Conservation (phyloP, 1,139 yeast species). For the Scheffersomyces titani region DNA sequence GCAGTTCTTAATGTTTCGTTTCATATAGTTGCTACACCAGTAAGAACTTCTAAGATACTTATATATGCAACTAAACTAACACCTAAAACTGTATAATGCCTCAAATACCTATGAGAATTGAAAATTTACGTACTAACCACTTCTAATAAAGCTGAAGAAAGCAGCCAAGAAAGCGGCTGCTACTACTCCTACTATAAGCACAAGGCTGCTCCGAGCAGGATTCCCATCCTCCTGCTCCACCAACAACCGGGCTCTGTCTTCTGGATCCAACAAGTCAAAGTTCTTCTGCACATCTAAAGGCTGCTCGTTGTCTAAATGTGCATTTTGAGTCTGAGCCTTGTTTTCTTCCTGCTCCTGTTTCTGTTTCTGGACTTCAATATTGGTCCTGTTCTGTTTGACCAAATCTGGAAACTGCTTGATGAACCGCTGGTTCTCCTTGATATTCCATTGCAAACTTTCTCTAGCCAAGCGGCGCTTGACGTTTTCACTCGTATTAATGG, state of each 20-base stretch:
- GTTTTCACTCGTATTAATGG: constrained; percentile 35
- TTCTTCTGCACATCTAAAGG: constrained; percentile 23
- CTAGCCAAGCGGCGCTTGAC: constrained; percentile 41
- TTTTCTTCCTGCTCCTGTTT: constrained; percentile 10
- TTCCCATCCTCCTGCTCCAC: constrained; percentile 23
- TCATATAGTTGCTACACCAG: background rate
- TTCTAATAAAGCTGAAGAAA: constrained; percentile 18
- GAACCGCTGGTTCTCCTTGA: constrained; percentile 55
- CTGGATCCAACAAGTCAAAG: constrained; percentile 40
- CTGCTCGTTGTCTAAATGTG: constrained; percentile 10
- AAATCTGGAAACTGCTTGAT: constrained; percentile 67
- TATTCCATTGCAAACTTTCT: constrained; percentile 69
- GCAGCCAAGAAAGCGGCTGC: constrained; percentile 32
- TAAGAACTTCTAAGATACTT: background rate
- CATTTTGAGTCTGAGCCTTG: constrained; percentile 1
- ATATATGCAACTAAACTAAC: background rate
- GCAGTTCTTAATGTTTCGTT: no score
- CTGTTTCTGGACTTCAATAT: constrained; percentile 21
- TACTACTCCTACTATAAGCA: constrained; percentile 28
- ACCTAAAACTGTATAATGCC: background rate
- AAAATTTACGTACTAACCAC: constrained; percentile 9
- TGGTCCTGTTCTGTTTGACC: constrained; percentile 43
- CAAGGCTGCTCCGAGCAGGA: constrained; percentile 6
- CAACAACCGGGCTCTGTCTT: constrained; percentile 44
- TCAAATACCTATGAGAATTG: background rate